A percentile compares a stretch with the other conserved stretches of the same genome.
Conservation (phyloP, 2,329 filamentous ascomycete genomes). For the Chrysosporium queenslandicum region DNA sequence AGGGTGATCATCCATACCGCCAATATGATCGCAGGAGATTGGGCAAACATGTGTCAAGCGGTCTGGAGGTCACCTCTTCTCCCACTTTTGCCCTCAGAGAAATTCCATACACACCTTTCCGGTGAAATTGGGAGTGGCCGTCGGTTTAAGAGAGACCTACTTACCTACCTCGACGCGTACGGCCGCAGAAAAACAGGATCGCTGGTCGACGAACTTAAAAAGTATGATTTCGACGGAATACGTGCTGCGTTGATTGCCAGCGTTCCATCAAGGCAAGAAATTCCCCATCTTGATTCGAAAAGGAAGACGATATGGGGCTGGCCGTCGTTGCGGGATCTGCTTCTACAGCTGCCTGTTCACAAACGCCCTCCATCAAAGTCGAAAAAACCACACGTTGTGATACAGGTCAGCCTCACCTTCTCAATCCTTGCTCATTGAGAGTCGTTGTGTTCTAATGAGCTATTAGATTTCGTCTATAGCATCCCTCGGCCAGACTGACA, state of each 20-base stretch:
- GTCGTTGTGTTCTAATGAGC: constrained; percentile 39
- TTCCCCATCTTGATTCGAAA: constrained; percentile 34
- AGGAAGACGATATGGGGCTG: constrained; percentile 64
- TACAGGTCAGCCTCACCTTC: constrained; percentile 23
- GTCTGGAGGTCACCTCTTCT: constrained; percentile 68
- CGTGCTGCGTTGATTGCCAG: constrained; percentile 66
- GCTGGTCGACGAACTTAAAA: constrained; percentile 48
- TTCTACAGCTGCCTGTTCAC: constrained; percentile 46
- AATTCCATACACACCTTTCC: neutral
- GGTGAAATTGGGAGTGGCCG: constrained; percentile 48
- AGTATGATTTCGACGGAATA: constrained; percentile 60
- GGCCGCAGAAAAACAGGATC: constrained; percentile 45
- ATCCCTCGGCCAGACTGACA: constrained; percentile 59
- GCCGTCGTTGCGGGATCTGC: constrained; percentile 53
- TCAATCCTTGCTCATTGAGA: neutral
- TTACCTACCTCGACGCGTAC: constrained; percentile 64
- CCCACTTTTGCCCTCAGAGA: constrained; percentile 35
- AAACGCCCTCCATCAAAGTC: constrained; percentile 22
- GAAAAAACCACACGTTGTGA: constrained; percentile 29
- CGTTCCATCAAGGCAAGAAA: constrained; percentile 57
- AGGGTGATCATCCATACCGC: constrained; percentile 73
- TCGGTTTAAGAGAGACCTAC: constrained; percentile 65
- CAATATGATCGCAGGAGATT: constrained; percentile 82
- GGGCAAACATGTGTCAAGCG: constrained; percentile 78
- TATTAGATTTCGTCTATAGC: constrained; percentile 72